Conservation (phyloP, 192 early-diverging fungal genomes). For the Coemansia sp. region DNA sequence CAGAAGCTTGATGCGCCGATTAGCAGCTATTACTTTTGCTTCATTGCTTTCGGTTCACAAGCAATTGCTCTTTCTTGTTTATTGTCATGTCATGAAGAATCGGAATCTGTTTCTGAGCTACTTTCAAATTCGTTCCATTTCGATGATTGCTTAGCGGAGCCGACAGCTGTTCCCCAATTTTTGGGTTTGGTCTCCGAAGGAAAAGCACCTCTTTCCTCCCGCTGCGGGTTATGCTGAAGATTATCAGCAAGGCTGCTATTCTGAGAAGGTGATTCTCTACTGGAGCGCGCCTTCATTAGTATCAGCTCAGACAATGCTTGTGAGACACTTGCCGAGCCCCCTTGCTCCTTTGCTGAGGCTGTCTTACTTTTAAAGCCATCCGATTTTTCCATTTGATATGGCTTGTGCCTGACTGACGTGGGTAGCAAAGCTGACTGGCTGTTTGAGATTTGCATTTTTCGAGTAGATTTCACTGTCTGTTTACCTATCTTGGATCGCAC, state of each 20-base stretch:
- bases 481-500: neutral
- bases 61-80: too few relatives aligned
- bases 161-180: neutral
- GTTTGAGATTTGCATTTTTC: neutral
- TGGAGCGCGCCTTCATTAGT: neutral
- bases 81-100: neutral
- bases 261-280: neutral
- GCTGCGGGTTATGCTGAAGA: neutral
- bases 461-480: neutral
- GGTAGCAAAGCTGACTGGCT: neutral
- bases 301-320: neutral
- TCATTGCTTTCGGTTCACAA: too few relatives aligned
- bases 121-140: constrained; percentile 18
- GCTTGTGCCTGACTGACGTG: neutral
- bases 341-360: neutral
- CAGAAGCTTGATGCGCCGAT: too few relatives aligned
- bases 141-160: neutral
- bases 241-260: neutral
- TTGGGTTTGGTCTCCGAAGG: neutral
- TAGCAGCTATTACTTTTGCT: too few relatives aligned
- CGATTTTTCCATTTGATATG: neutral
- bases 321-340: neutral
- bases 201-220: neutral
- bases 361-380: neutral
- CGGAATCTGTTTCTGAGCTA: constrained; percentile 3